Evolutionary conservation across 495 filamentous ascomycete species (phyloP).

Genomic region (Collariella sp.): DNA sequence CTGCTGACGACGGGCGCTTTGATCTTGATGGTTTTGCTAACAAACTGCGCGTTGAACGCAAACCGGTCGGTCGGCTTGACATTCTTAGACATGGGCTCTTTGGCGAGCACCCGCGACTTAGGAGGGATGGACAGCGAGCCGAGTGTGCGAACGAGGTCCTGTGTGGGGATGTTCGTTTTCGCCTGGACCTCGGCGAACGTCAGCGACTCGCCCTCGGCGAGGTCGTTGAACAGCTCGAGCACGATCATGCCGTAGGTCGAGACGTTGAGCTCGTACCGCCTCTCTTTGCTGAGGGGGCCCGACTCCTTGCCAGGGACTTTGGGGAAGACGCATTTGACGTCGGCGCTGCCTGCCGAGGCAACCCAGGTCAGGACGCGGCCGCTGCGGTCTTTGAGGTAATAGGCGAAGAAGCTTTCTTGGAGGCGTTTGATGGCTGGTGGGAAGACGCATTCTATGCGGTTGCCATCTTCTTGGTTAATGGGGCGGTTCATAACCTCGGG

Average conservation of each 20-base stretch:
- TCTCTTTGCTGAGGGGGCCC: constrained; percentile 53
- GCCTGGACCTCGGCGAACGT: constrained; percentile 80
- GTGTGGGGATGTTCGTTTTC: constrained; percentile 68
- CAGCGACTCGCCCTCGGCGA: constrained; percentile 53
- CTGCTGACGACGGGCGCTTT: constrained; percentile 60
- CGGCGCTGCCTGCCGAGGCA: constrained; percentile 60
- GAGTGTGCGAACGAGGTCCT: constrained; percentile 73
- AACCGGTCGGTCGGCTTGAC: constrained; percentile 76
- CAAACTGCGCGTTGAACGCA: constrained; percentile 75
- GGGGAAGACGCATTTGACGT: constrained; percentile 72
- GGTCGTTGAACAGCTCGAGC: constrained; percentile 78
- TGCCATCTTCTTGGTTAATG: constrained; percentile 37
- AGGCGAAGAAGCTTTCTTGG: constrained; percentile 81
- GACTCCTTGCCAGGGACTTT: constrained; percentile 55
- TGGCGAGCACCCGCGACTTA: constrained; percentile 72
- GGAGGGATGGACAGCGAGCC: constrained; percentile 80
- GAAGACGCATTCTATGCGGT: constrained; percentile 52
- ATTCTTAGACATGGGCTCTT: constrained; percentile 74
- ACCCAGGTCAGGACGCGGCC: constrained; percentile 85
- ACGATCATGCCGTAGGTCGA: constrained; percentile 91
- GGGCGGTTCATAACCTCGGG: constrained; percentile 66
- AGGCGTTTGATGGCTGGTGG: constrained; percentile 67
- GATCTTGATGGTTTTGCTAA: constrained; percentile 73
- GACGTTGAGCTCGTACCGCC: constrained; percentile 82
- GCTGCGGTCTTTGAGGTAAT: constrained; percentile 78